Evolutionary conservation across 768 basidiomycete genomes (phyloP).

Genomic region (Suillus decipiens): DNA sequence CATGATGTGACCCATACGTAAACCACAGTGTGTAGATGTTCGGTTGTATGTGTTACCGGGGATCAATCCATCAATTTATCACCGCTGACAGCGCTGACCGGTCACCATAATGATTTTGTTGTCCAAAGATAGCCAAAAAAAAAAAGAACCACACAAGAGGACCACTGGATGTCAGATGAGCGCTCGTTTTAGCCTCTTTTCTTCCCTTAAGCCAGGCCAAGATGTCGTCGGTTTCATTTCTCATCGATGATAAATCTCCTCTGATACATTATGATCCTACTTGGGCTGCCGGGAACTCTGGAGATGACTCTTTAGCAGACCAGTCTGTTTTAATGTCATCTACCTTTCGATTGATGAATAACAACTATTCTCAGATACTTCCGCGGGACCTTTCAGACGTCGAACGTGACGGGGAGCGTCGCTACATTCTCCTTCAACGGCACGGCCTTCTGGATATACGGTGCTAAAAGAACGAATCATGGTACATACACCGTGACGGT

Average conservation of each 20-base stretch:
- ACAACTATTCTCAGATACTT: conserved; percentile 34
- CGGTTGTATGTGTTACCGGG: neutral
- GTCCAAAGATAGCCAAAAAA: neutral
- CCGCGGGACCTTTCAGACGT: conserved; percentile 41
- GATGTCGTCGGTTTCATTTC: conserved; percentile 28
- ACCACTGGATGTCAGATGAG: neutral
- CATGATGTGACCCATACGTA: too few relatives aligned
- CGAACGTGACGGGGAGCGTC: conserved; percentile 34
- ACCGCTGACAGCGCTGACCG: neutral
- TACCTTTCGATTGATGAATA: neutral
- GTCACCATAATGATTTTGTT: neutral
- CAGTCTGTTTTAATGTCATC: conserved; percentile 13
- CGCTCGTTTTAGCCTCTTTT: neutral
- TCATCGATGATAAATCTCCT: conserved; percentile 37
- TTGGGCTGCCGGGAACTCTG: conserved; percentile 23
- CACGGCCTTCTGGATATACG: conserved; percentile 49
- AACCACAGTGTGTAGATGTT: neutral
- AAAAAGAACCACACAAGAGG: neutral
- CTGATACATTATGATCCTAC: conserved; percentile 28
- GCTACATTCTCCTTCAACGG: conserved; percentile 50
- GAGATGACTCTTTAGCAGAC: conserved; percentile 16
- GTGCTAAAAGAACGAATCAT: conserved; percentile 49
- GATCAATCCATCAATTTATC: neutral
- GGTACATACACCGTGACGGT: conserved; percentile 45
- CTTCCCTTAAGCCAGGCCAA: neutral